Evolutionary conservation across 768 basidiomycete species (phyloP).

Genomic region (Crucibulum laeve): DNA sequence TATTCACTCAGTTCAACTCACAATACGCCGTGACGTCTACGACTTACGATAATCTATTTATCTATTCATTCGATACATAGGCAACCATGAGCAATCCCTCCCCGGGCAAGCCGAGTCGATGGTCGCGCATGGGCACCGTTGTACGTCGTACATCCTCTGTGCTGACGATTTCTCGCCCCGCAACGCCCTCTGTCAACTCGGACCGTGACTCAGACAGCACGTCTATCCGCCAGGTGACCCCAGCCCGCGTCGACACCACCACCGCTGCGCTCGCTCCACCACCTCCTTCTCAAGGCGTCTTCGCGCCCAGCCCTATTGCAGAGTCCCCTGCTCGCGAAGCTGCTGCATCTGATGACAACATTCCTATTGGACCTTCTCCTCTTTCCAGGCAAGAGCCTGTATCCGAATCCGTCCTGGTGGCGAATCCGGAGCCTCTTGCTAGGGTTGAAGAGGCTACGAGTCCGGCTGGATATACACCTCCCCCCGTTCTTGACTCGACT

Average conservation of each 20-base stretch:
- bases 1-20: too few species aligned
- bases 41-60: too few species aligned
- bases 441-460: constrained; percentile 14
- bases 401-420: constrained; percentile 1
- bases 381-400: constrained; percentile 28
- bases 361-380: constrained; percentile 36
- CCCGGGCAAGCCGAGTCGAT: constrained; percentile 40
- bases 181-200: constrained; percentile 23
- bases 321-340: constrained; percentile 65
- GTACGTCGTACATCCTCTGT: constrained; percentile 60
- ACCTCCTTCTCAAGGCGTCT: constrained; percentile 16
- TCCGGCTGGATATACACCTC: constrained; percentile 30
- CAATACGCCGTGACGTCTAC: too few species aligned
- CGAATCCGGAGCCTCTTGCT: constrained; percentile 6
- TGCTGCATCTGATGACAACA: constrained; percentile 26
- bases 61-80: constrained; percentile 6
- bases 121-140: constrained; percentile 50
- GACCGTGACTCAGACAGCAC: constrained; percentile 16
- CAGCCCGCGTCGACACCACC: constrained; percentile 22
- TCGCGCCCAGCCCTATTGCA: constrained; percentile 58
- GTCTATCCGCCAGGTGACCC: constrained; percentile 15
- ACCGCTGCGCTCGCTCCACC: constrained; percentile 9
- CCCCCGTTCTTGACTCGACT: constrained; percentile 33
- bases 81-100: constrained; percentile 21
- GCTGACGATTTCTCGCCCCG: constrained; percentile 36